A percentile compares a stretch with the other conserved stretches of the same genome.
Conservation (phyloP, 73 alveolate genomes). For the Tetrahymena malaccensis region DNA sequence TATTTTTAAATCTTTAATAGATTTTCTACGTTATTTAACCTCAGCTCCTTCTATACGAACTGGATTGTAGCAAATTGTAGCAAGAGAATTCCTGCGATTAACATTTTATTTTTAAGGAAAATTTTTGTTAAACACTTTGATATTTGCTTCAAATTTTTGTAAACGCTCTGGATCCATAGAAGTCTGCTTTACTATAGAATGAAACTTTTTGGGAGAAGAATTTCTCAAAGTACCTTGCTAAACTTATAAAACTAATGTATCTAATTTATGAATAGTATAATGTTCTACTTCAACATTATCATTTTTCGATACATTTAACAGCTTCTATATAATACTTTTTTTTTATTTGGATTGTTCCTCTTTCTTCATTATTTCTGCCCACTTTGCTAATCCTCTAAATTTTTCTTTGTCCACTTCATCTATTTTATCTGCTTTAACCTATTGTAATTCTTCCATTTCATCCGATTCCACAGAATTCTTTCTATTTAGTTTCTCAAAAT, state of each 20-base stretch:
- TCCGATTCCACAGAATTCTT: conserved; percentile 1
- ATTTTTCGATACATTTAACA: not conserved
- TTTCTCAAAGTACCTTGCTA: not conserved
- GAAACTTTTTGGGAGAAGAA: not conserved
- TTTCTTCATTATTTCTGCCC: not conserved
- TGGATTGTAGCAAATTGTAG: not conserved
- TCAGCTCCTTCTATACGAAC: not conserved
- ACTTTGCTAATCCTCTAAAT: not conserved
- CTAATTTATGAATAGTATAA: not conserved
- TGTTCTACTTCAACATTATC: not conserved
- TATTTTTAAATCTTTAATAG: not conserved
- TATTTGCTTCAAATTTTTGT: not conserved
- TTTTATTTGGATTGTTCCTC: not conserved
- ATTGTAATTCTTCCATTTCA: not conserved
- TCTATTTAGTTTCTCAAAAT: not conserved
- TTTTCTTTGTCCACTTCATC: not conserved
- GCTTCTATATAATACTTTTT: not conserved
- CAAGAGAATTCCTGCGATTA: not conserved
- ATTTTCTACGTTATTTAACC: not conserved
- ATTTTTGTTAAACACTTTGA: not conserved
- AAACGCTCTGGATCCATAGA: not conserved
- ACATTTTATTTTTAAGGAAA: not conserved
- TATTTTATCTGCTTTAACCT: not conserved
- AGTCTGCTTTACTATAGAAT: not conserved
- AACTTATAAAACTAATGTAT: not conserved